Conservation (phyloP, 148 eudicot genomes). For the Vaccinium corymbosum region DNA sequence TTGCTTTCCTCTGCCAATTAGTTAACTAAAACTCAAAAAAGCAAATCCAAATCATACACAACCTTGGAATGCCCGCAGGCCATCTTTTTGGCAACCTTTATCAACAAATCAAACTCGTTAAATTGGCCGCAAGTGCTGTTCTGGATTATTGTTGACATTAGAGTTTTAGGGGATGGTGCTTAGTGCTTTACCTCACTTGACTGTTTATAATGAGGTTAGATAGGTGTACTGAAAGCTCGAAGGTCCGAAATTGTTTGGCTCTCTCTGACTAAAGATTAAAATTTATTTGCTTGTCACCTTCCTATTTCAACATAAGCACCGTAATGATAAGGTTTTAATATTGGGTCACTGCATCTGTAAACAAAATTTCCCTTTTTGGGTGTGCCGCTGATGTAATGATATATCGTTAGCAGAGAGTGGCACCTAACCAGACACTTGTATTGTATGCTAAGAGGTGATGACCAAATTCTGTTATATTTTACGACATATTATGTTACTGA, state of each 20-base stretch:
- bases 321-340: not conserved
- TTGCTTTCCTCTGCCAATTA: not conserved
- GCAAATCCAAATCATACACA: not conserved
- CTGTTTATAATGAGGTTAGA: not conserved
- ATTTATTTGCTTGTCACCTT: not conserved
- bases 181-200: not conserved
- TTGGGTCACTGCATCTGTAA: not conserved
- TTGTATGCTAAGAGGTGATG: not conserved
- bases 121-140: not conserved
- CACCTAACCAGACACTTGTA: not conserved
- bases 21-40: not conserved
- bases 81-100: not conserved
- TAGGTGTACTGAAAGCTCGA: not conserved
- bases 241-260: not conserved
- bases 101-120: not conserved
- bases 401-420: not conserved
- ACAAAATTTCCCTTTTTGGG: not conserved
- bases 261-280: not conserved
- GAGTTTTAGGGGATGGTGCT: not conserved
- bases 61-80: not conserved
- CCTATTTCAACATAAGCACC: not conserved
- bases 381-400: not conserved
- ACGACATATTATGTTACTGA: not conserved
- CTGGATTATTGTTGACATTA: not conserved
- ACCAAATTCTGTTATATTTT: not conserved